Base-by-base conservation (phyloP, 106 monocot species). In the Dioscorea dumetorum region DNA sequence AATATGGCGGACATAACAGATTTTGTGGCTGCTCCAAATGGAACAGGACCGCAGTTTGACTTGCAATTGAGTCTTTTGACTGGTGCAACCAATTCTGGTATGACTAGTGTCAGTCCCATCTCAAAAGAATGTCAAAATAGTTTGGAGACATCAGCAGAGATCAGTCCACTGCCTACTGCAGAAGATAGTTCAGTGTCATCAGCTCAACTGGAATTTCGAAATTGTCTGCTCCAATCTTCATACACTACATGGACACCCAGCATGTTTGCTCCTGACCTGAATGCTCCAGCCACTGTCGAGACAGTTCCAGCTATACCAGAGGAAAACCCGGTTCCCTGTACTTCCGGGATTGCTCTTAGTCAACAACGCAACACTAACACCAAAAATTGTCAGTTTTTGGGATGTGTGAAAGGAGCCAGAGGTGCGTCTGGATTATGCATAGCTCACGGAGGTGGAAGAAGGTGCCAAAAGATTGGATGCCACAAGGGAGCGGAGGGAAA, bases 351-450 rank as follows among this genome's bases (percentile, higher is more conserved):
- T n/a, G 62, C n/a, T 59, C 65, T 72, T 69, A 22, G 24, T 65
- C 70, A 58, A 14, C 75, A 80, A n/a, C 79, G 64, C 54, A 71
- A 48, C 35, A 66, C 24, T 48, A 76, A 58, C 51, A 71, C 70
- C 48, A 83, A 73, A 56, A 76, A 16, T 31, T 83, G 83, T 60
- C 78, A 72, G 35, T 79, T 79, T 78, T 75, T 68, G 28, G 83
- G 83, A 72, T 83, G 83, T 76, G 48, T 12, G 53, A 83, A 79
- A 66, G 79, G 83, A 62, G 83, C 83, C 41, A 72, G 83, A 73
- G 83, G 83, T 53, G 79, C 83, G 21, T 83, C 83, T 48, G 83
- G 83, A 32, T 53, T 83, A 33, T 83, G 83, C 76, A 83, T 83
- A 34, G 83, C 75, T 49, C 83, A 83, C 48, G 83, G 83, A 22